Conservation (phyloP, 2,329 filamentous ascomycete species). For the Rhexocercosporidium sp. region DNA sequence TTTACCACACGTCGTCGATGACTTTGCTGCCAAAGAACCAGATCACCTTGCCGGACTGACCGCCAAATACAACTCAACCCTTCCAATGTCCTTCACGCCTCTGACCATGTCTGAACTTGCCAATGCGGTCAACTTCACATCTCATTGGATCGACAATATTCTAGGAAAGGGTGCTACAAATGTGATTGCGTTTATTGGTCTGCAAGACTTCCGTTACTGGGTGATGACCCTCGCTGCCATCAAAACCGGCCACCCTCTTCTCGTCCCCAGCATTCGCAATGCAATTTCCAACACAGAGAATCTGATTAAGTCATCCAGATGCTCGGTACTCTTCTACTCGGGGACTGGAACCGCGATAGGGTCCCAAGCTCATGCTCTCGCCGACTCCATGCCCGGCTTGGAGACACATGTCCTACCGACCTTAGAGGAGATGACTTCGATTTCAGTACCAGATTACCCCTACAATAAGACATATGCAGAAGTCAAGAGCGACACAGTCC, state of each 20-base stretch:
- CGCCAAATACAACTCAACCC: constrained; percentile 17
- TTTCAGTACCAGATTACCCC: constrained; percentile 27
- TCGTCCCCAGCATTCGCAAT: constrained; percentile 31
- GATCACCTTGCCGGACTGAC: constrained; percentile 23
- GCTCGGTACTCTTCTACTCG: constrained; percentile 27
- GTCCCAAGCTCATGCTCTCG: constrained; percentile 16
- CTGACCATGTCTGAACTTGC: constrained; percentile 28
- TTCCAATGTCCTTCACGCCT: constrained; percentile 13
- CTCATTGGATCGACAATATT: constrained; percentile 29
- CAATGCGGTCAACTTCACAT: constrained; percentile 31
- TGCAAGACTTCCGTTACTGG: constrained; percentile 35
- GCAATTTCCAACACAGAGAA: constrained; percentile 29
- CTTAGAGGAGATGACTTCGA: constrained; percentile 40
- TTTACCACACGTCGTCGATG: constrained; percentile 29
- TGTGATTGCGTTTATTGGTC: constrained; percentile 32
- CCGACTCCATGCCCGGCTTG: constrained; percentile 3
- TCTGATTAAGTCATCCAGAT: constrained; percentile 26
- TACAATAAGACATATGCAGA: constrained; percentile 45
- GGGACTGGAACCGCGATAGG: neutral
- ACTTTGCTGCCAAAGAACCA: constrained; percentile 21
- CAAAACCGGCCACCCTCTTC: constrained; percentile 27
- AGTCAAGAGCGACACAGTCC: constrained; percentile 45
- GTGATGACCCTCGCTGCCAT: constrained; percentile 26
- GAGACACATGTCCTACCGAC: constrained; percentile 25
- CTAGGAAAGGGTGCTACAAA: neutral